Conservation (phyloP, 2,329 filamentous ascomycete species). For the Pseudovirgaria hyperparasitica region DNA sequence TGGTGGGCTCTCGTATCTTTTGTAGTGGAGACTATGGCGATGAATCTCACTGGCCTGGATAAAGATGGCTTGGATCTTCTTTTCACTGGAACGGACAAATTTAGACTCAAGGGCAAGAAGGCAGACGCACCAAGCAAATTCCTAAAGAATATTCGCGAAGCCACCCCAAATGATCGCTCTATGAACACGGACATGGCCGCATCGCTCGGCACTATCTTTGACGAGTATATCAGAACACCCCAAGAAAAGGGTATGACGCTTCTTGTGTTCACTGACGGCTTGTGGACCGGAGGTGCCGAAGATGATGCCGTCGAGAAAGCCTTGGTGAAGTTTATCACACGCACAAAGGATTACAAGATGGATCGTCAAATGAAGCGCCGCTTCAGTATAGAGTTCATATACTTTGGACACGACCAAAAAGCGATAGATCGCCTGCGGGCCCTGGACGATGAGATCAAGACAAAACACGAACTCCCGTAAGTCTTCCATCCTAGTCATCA, state of each 20-base stretch:
- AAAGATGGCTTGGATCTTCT: slow-evolving; percentile 8
- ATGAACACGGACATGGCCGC: slow-evolving; percentile 2
- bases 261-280: slow-evolving; percentile 12
- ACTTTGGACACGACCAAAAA: slow-evolving; percentile 5
- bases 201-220: slow-evolving; percentile 3
- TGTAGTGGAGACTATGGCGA: slow-evolving; percentile 8
- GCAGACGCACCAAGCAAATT: background rate
- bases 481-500: background rate
- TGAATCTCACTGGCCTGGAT: slow-evolving; percentile 8
- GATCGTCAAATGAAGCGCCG: slow-evolving; percentile 3
- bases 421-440: slow-evolving; percentile 1
- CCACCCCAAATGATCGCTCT: background rate
- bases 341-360: slow-evolving; percentile 1
- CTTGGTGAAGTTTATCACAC: slow-evolving; percentile 4
- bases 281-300: slow-evolving; percentile 6
- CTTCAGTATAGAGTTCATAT: slow-evolving; percentile 10
- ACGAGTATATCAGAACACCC: background rate
- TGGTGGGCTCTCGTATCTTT: slow-evolving; percentile 9
- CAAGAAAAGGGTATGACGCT: slow-evolving; percentile 5
- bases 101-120: background rate
- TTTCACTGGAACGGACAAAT: slow-evolving; percentile 7
- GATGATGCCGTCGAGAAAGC: slow-evolving; percentile 2
- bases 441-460: slow-evolving; percentile 4
- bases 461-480: slow-evolving; percentile 3
- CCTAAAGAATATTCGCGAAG: background rate